phyloP scores from a whole-genome alignment of 441 rosid species.

The Populus trichocarpa region DNA sequence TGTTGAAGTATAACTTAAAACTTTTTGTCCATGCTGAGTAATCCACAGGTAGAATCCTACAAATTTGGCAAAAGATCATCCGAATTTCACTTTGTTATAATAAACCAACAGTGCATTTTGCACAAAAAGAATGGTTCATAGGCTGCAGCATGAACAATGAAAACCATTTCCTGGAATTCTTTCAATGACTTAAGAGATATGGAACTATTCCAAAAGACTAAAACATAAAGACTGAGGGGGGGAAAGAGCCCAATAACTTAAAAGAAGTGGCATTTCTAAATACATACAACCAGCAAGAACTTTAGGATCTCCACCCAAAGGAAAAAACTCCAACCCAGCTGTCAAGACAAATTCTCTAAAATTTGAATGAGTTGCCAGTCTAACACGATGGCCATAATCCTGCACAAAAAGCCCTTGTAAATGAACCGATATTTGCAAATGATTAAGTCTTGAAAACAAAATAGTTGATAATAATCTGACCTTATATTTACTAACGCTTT shows the following conservation, averaged over 20 bases:
- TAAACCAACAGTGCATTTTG: not conserved
- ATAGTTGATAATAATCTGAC: not conserved
- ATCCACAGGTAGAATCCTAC: not conserved
- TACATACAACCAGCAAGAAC: slow-evolving; percentile 95
- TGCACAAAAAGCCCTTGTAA: slow-evolving; percentile 39
- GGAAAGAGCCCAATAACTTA: not conserved
- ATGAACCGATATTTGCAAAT: slow-evolving; percentile 1
- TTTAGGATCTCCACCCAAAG: slow-evolving; percentile 98
- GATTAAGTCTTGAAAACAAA: slow-evolving; percentile 4
- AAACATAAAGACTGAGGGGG: not conserved
- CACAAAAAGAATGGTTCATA: not conserved
- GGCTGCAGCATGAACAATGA: not conserved
- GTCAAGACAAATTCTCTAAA: slow-evolving; percentile 97
- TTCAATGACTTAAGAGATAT: slow-evolving; percentile 1
- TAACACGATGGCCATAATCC: slow-evolving; percentile 99
- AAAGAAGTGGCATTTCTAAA: not conserved
- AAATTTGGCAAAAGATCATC: not conserved
- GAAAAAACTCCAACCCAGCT: slow-evolving; percentile 95
- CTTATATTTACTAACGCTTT: not conserved
- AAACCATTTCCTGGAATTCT: not conserved
- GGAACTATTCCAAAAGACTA: not conserved
- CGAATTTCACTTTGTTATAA: not conserved
- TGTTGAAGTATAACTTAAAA: not conserved
- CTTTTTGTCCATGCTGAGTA: not conserved
- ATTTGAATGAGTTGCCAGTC: slow-evolving; percentile 96